Evolutionary conservation across 345 rosid genomes (phyloP), one percentile per base, ranked within the genome.

Genomic region (Eucalyptus tenuipes): DNA sequence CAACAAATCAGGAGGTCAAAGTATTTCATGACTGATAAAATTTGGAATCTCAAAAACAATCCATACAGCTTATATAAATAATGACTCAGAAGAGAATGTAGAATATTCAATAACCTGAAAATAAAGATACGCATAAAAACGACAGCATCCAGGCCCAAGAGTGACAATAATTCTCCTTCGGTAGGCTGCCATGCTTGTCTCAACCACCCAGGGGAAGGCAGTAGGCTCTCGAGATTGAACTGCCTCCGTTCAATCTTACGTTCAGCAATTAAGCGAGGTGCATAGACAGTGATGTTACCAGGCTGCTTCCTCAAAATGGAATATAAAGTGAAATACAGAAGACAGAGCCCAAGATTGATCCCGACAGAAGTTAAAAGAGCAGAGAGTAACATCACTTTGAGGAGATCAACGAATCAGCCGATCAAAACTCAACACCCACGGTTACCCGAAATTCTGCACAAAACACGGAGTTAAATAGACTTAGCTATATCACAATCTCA

Each of bases 291-390:
- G 81, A 88, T 85, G 88, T 96, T 94, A 22, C 92, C 90, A 3
- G 99, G 97, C 93, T 97, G 99, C 44, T 96, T 97, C 91, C 96
- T 92, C 89, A 96, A 86, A 59, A 96, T 90, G 24, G 99, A 97
- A 87, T 96, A 96, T 89, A 97, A 93, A n/a, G 97, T 92, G 92
- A 97, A 95, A 61, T 94, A 96, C 85, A 96, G 89, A 89, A 95
- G 90, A 87, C 99, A 96, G 87, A 97, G 97, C 49, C 96, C 98
- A n/a, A 95, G 94, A 91, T 97, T 97, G 95, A 97, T 96, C 79
- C 96, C 99, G n/a, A 97, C 99, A 18, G 99, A 96, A 53, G 99
- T 96, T 90, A 97, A 91, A 68, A 97, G 95, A 80, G 99, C 97
- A 17, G 98, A 96, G 25, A 97, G 95, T 88, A 95, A 91, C 99